Conservation (phyloP, 1,284 basidiomycete genomes). For the Ustilago loliicola region DNA sequence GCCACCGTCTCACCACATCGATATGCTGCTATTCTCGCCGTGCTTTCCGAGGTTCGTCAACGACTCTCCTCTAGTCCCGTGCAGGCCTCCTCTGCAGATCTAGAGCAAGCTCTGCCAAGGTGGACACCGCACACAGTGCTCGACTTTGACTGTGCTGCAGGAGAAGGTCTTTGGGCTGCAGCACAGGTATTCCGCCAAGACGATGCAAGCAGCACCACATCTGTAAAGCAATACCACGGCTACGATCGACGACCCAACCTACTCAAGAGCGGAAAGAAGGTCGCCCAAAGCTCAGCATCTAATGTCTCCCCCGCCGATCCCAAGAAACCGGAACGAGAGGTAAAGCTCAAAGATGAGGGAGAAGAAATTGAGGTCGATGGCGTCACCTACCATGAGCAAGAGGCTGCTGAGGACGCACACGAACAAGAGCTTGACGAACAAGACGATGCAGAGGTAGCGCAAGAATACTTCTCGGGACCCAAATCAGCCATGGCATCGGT, state of each 20-base stretch:
- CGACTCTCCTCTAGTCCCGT: conserved; percentile 16
- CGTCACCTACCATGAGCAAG: conserved; percentile 40
- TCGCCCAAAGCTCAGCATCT: conserved; percentile 32
- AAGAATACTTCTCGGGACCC: conserved; percentile 35
- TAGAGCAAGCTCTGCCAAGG: conserved; percentile 15
- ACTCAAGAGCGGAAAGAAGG: conserved; percentile 48
- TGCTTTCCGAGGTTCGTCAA: conserved; percentile 43
- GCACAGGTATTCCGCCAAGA: conserved; percentile 49
- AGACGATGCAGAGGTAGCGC: conserved; percentile 8
- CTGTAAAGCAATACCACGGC: conserved; percentile 38
- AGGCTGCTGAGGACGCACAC: conserved; percentile 9
- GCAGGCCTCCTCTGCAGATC: neutral
- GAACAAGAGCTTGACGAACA: conserved; percentile 1
- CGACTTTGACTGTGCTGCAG: conserved; percentile 58
- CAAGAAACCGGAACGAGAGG: conserved; percentile 14
- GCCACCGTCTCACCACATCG: conserved; percentile 46
- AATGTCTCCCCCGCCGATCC: conserved; percentile 30
- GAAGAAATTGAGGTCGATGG: conserved; percentile 43
- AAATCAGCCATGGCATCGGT: conserved; percentile 39
- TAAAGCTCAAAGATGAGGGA: conserved; percentile 33
- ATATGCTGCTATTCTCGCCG: conserved; percentile 52
- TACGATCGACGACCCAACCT: conserved; percentile 49
- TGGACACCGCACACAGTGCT: conserved; percentile 58
- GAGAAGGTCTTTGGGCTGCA: conserved; percentile 66
- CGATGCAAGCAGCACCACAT: conserved; percentile 8